Evolutionary conservation across 108 stramenopile species (phyloP), one percentile per base, ranked within the genome.

Genomic region (Mayamaea pseudoterrestris): DNA sequence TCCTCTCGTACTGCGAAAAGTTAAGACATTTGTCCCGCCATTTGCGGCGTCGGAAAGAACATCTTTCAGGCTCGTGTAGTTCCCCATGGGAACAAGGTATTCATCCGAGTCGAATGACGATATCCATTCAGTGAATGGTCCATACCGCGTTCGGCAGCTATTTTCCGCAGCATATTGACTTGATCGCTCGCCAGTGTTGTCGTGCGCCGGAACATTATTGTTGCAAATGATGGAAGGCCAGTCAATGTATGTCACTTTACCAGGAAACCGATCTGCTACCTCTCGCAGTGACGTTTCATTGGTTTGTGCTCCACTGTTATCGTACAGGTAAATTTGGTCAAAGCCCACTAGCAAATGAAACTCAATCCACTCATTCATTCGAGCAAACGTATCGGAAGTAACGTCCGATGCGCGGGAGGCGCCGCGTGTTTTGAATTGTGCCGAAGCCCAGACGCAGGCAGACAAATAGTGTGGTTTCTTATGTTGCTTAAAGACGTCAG

Each of bases 301-400:
- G 16, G 53, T 30, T 12, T 53, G 48, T 35, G 79, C 58, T 16
- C 43, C 65, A 4, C 73, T 66, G 45, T 89, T 89, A 61, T 89
- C 87, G 44, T 78, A 89, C 14, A 89, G 51, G 53, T 76, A 79
- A 14, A 89, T 27, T 41, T 83, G 87, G 55, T 89, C 82, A 31
- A 89, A 73, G 1, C 78, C 82, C n/a, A 76, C 76, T 56, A 83
- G 45, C 18, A 80, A 47, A 50, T 90, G 79, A 66, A 78, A 90
- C 47, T 71, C 73, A 34, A 90, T 68, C 88, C 88, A 90, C 61
- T 90, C 88, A 5, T 54, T 54, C 40, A 81, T 35, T 41, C 88
- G 57, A 27, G 20, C 32, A 16, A 41, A 32, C 9, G 79, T 78
- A 54, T 81, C 79, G 9, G 58, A 31, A 22, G 64, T 43, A n/a